A percentile compares a stretch with the other conserved stretches of the same genome.
phyloP scores from a whole-genome alignment of 495 filamentous ascomycete species.

The Penicillium herquei region DNA sequence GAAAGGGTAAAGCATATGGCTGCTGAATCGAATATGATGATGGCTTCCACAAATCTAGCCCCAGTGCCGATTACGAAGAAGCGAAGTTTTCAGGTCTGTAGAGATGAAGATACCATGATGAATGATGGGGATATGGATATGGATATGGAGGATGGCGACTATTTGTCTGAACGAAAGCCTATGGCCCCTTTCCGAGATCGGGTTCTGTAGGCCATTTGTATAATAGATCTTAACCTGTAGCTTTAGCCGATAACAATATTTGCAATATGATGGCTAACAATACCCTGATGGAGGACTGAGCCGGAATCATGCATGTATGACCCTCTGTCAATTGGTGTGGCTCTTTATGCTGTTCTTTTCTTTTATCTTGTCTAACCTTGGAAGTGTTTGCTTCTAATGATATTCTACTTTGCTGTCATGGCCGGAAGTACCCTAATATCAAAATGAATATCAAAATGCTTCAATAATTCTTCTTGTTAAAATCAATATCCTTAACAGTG shows the following conservation, averaged over 20 bases:
- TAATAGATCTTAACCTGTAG: not conserved
- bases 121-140: slow-evolving; percentile 33
- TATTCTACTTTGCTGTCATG: too few relatives aligned
- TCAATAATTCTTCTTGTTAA: too few relatives aligned
- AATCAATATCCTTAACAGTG: too few relatives aligned
- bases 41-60: slow-evolving; percentile 12
- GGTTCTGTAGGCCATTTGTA: not conserved
- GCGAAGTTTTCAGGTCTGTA: slow-evolving; percentile 41
- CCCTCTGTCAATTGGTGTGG: too few relatives aligned
- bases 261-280: not conserved
- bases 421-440: too few relatives aligned
- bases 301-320: too few relatives aligned
- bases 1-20: slow-evolving; percentile 25
- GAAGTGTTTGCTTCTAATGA: too few relatives aligned
- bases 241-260: not conserved
- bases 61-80: slow-evolving; percentile 58
- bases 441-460: too few relatives aligned
- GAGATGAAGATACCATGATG: slow-evolving; percentile 19
- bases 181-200: slow-evolving; percentile 48
- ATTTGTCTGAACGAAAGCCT: slow-evolving; percentile 25
- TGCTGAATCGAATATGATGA: slow-evolving; percentile 3
- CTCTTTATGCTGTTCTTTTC: too few relatives aligned
- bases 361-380: too few relatives aligned
- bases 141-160: slow-evolving; percentile 30
- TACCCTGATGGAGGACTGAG: too few relatives aligned